Base-by-base conservation (phyloP, 2,329 filamentous ascomycete genomes). In the Myriosclerotinia duriaeana region DNA sequence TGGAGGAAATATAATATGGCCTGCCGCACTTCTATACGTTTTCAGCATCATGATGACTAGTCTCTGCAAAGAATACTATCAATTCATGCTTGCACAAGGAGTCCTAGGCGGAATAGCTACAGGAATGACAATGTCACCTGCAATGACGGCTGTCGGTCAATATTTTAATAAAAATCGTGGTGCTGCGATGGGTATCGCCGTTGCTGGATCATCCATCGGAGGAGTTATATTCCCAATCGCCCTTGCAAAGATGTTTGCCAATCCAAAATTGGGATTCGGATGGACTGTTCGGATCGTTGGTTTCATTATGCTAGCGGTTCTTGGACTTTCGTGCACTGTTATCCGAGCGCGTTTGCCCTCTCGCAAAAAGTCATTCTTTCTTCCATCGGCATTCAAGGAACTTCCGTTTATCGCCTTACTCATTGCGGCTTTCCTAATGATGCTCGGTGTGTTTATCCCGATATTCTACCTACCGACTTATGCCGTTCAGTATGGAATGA, bases 1-100 rank as follows among this genome's bases (percentile, higher is more conserved):
- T 68, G 88, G 89, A 9, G 85, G 87, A 0, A 82, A 82, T 40
- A 72, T 90, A 12, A 66, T 74, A 14, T 73, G 70, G 68, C 70
- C 73, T 12, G 48, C 71, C 3, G 59, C 70, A 26, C 53, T 71
- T 1, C 17, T 58, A 8, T 72, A 72, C 54, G 38, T 74, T 14
- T 68, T 74, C 40, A 67, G 70, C 3, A 67, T 75, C 3, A 71
- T 81, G 69, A 74, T 78, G 70, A 79, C 79, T 7, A 78, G 76
- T 22, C 68, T 78, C 2, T 76, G 74, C 65, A 76, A 62, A 17
- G 34, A 74, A 48, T 77, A 76, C 58, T 79, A 74, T 55, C 77
- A 78, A 58, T 74, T 78, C 50, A 71, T 79, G 46, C 74, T 78
- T 7, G 70, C 75, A 5, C 77, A 78, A 69, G 73, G 73, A 14